Percentiles rank a stretch among this genome's conserved stretches.
phyloP scores from a whole-genome alignment of 1,284 basidiomycete genomes.

The Puccinia horiana region DNA sequence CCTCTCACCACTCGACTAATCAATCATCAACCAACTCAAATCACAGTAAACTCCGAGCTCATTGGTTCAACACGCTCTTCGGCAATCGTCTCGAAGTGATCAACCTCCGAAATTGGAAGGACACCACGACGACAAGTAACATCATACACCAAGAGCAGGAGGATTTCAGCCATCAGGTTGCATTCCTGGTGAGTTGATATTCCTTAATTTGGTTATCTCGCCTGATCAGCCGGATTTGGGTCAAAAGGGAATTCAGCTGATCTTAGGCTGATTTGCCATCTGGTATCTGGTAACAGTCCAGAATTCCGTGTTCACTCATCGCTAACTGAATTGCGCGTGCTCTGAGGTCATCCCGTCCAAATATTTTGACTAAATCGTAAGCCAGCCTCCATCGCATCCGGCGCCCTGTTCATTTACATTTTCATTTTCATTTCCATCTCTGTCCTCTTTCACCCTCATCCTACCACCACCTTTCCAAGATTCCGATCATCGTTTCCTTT shows the following conservation, averaged over 20 bases:
- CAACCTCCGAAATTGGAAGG: not conserved
- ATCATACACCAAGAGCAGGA: not conserved
- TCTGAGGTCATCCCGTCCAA: not conserved
- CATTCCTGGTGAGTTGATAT: not conserved
- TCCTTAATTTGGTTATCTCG: not conserved
- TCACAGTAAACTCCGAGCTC: not conserved
- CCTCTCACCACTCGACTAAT: not conserved
- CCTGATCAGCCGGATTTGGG: not conserved
- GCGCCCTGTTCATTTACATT: not conserved
- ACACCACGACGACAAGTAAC: not conserved
- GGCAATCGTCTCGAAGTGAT: not conserved
- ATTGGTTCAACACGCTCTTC: not conserved
- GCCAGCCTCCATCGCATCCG: not conserved
- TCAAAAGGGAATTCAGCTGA: not conserved
- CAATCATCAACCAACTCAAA: not conserved
- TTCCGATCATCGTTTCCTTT: not conserved
- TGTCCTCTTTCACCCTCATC: not conserved
- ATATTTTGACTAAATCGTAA: slow-evolving; percentile 5
- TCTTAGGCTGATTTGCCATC: not conserved
- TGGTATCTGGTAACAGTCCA: too few relatives aligned
- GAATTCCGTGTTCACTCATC: not conserved
- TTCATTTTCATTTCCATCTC: not conserved
- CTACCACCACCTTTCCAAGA: not conserved
- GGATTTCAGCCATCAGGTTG: too few relatives aligned
- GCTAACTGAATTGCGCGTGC: not conserved